phyloP scores from a whole-genome alignment of 805 yeast species.

The Sporopachydermia quercuum region DNA sequence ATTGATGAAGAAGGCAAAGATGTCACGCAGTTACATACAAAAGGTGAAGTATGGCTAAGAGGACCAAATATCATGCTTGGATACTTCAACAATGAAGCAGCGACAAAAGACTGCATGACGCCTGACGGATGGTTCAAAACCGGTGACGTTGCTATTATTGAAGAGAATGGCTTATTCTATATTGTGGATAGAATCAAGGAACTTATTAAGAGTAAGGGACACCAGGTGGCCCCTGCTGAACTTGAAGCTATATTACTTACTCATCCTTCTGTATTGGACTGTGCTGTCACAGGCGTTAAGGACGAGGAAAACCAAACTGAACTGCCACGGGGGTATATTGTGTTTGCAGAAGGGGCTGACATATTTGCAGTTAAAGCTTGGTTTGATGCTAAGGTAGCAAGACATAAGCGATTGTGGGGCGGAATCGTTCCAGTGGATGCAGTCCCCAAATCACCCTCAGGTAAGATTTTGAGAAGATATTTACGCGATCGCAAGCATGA shows the following conservation, averaged over 20 bases:
- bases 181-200: constrained; percentile 42
- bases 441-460: constrained; percentile 88
- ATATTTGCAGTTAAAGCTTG: constrained; percentile 15
- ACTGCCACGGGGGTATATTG: background rate
- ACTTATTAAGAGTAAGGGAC: constrained; percentile 29
- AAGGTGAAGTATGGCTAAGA: constrained; percentile 28
- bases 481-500: constrained; percentile 38
- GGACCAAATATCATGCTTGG: constrained; percentile 31
- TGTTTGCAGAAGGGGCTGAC: constrained; percentile 7
- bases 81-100: constrained; percentile 28
- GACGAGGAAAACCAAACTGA: background rate
- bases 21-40: constrained; percentile 9
- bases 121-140: constrained; percentile 32
- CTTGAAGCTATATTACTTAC: background rate
- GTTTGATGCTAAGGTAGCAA: constrained; percentile 21
- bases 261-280: background rate
- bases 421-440: constrained; percentile 57
- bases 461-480: constrained; percentile 86
- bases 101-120: constrained; percentile 24
- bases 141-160: constrained; percentile 31
- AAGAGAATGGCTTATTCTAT: constrained; percentile 24
- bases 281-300: background rate
- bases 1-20: constrained; percentile 15
- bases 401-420: constrained; percentile 24
- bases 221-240: constrained; percentile 1